phyloP scores from a whole-genome alignment of 1,284 basidiomycete genomes.

The Trichosporon coremiiforme region DNA sequence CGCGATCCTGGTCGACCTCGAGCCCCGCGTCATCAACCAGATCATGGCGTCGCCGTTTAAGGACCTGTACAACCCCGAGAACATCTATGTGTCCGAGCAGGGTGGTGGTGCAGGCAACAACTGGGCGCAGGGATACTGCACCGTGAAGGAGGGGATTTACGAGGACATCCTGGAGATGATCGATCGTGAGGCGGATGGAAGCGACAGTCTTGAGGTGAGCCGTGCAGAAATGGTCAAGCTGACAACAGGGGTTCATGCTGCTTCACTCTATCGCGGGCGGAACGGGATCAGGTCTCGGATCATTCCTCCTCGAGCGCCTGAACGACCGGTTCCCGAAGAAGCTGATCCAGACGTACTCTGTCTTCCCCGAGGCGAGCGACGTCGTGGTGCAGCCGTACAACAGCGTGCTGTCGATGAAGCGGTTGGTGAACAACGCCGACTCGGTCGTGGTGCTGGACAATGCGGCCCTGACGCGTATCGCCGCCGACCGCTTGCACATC shows the following conservation, averaged over 20 bases:
- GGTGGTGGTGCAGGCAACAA: constrained; percentile 99
- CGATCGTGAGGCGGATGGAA: constrained; percentile 96
- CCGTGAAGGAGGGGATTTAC: constrained; percentile 85
- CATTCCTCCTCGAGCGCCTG: constrained; percentile 90
- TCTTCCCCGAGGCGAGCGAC: constrained; percentile 93
- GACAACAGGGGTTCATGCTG: constrained; percentile 88
- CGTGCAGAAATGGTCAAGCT: not conserved
- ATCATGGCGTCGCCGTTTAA: constrained; percentile 91
- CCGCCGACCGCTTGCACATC: constrained; percentile 84
- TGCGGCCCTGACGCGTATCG: constrained; percentile 86
- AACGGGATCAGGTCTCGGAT: constrained; percentile 96
- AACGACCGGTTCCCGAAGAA: constrained; percentile 99
- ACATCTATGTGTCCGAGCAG: constrained; percentile 92
- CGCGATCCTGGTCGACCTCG: constrained; percentile 93
- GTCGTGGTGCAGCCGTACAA: constrained; percentile 99
- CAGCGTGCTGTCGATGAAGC: constrained; percentile 86
- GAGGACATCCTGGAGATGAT: constrained; percentile 99
- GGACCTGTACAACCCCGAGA: constrained; percentile 96
- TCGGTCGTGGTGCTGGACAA: constrained; percentile 98
- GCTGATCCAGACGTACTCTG: constrained; percentile 97
- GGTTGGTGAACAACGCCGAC: constrained; percentile 94
- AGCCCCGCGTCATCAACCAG: constrained; percentile 97
- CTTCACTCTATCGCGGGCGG: constrained; percentile 99
- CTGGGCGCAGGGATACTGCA: constrained; percentile 89
- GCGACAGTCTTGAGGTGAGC: constrained; percentile 90